These are phyloP conservation scores for Gynostemma pentaphyllum DNA, from an alignment of 306 rosid genomes.

Conservation along the genomic window DNA sequence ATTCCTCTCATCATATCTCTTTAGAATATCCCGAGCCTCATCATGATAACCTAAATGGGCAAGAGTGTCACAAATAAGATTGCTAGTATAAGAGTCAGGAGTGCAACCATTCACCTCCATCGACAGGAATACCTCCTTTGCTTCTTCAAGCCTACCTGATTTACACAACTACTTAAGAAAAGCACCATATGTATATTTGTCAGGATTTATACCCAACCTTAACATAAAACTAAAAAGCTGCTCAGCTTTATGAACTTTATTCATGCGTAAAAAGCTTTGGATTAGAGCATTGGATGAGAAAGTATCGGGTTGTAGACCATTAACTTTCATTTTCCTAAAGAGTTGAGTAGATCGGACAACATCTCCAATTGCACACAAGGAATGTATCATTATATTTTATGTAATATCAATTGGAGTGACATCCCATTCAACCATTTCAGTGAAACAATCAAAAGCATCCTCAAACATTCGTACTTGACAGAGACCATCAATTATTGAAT, in stretches of 20 bases:
- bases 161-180: slow-evolving; percentile 38
- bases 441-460: slow-evolving; percentile 57
- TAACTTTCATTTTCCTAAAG: slow-evolving; percentile 43
- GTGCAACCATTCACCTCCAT: slow-evolving; percentile 47
- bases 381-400: slow-evolving; percentile 56
- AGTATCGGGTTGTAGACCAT: slow-evolving; percentile 53
- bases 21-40: slow-evolving; percentile 37
- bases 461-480: slow-evolving; percentile 36
- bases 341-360: slow-evolving; percentile 33
- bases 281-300: slow-evolving; percentile 54
- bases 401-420: slow-evolving; percentile 45
- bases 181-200: slow-evolving; percentile 42
- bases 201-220: slow-evolving; percentile 45
- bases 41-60: slow-evolving; percentile 20
- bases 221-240: slow-evolving; percentile 40
- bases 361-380: slow-evolving; percentile 46
- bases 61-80: slow-evolving; percentile 34
- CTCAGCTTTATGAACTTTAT: slow-evolving; percentile 51
- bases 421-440: slow-evolving; percentile 70
- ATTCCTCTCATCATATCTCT: slow-evolving; percentile 7
- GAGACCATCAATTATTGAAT: slow-evolving; percentile 60
- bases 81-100: slow-evolving; percentile 45
- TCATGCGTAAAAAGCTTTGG: slow-evolving; percentile 40
- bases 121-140: slow-evolving; percentile 52
- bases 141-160: slow-evolving; percentile 47